Conservation (phyloP, 257 asterid species). For the Fraxinus excelsior region DNA sequence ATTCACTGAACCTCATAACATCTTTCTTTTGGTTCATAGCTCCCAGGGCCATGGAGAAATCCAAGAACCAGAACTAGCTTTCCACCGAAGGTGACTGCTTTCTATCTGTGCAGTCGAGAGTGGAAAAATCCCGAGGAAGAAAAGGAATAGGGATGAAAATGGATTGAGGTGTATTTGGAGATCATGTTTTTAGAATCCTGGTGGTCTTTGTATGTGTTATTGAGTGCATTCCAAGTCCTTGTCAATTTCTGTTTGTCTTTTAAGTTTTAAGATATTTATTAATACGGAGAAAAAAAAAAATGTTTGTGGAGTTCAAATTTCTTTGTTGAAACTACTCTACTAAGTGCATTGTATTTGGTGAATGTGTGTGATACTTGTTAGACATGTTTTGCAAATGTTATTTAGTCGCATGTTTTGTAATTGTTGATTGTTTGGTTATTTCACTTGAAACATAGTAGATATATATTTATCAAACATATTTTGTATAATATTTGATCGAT, state of each 20-base stretch:
- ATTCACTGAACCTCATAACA: background rate
- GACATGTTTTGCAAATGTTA: slow-evolving; percentile 11
- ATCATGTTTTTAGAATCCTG: background rate
- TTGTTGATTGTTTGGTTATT: background rate
- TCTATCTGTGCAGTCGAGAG: slow-evolving; percentile 22
- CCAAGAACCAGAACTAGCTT: slow-evolving; percentile 52
- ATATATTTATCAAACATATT: too few relatives aligned
- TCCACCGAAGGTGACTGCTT: slow-evolving; percentile 13
- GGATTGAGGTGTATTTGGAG: slow-evolving; percentile 24
- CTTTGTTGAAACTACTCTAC: slow-evolving; percentile 20
- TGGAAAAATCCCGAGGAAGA: background rate
- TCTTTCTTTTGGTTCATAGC: slow-evolving; percentile 35
- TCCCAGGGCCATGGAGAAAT: slow-evolving; percentile 54
- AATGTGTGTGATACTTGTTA: slow-evolving; percentile 34
- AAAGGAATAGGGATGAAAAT: slow-evolving; percentile 2
- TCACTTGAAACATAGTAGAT: too few relatives aligned
- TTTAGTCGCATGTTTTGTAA: background rate
- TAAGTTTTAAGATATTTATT: background rate
- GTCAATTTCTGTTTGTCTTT: slow-evolving; percentile 24
- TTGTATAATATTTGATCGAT: too few relatives aligned
- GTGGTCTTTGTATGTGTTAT: slow-evolving; percentile 23
- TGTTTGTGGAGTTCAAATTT: slow-evolving; percentile 38
- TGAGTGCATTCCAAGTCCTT: slow-evolving; percentile 21
- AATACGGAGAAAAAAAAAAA: slow-evolving; percentile 14
- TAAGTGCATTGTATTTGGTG: slow-evolving; percentile 22